Evolutionary conservation across 2,329 filamentous ascomycete species (phyloP), one percentile per base, ranked within the genome.

Genomic region (Trichoderma hamatum): DNA sequence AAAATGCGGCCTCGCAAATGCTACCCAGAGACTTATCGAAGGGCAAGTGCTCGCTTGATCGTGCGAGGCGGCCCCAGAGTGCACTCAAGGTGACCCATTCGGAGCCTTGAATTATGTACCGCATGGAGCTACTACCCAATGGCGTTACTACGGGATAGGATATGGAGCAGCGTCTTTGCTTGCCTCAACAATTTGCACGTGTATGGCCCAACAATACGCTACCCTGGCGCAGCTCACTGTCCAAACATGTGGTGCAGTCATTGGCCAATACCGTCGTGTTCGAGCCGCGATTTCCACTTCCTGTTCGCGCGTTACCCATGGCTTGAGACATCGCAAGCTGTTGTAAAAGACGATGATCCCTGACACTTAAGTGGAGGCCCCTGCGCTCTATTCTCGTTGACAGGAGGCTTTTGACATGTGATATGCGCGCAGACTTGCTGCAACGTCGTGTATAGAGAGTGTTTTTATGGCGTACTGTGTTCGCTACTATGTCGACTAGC

Each of bases 241-340:
- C 72, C 64, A 69, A 72, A 70, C 80, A 82, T 82, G 81, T 82
- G 81, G 77, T 75, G 74, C 75, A 82, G 78, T 74, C 74, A 82
- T 82, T 82, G 81, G 81, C 71, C 39, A 43, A 43, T 77, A 75
- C 77, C 74, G 73, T 73, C 68, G 55, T 24, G 39, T 19, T 62
- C 59, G n/a, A 51, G 34, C n/a, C 16, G 26, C 43, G 24, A 34
- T 54, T 32, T 58, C 43, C 56, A 36, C 21, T 9, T 46, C 54
- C 16, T 14, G 21, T 51, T 67, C 28, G 64, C 52, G 64, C 64
- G 26, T 34, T 67, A 59, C 32, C 28, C 63, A 49, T 51, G 39
- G 30, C 26, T 43, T 59, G 54, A 59, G 16, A 55, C 64, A 36
- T 49, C 54, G 36, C 54, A 49, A 58, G 54, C 54, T 28, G n/a